phyloP scores from a whole-genome alignment of 1,284 basidiomycete genomes.

The Rhodotorula sp. region DNA sequence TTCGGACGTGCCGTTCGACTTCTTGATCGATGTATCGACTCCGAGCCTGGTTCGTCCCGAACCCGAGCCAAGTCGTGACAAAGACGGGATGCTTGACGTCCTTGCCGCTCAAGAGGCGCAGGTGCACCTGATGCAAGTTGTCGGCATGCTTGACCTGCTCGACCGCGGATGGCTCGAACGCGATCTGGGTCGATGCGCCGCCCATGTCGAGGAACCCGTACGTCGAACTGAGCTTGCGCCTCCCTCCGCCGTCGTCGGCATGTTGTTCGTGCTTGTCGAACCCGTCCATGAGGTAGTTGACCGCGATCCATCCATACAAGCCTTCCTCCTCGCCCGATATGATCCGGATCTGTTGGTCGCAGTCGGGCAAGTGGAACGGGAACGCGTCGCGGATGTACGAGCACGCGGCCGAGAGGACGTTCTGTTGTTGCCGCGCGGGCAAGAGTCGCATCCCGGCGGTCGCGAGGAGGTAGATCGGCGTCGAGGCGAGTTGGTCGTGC shows the following conservation, averaged over 20 bases:
- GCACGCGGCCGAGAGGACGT: slow-evolving; percentile 74
- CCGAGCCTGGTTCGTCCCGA: slow-evolving; percentile 92
- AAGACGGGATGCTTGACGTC: slow-evolving; percentile 90
- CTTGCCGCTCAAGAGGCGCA: slow-evolving; percentile 78
- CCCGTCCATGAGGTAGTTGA: slow-evolving; percentile 99
- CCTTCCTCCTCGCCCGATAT: slow-evolving; percentile 99
- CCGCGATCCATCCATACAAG: slow-evolving; percentile 96
- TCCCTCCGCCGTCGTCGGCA: slow-evolving; percentile 28
- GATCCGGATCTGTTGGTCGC: slow-evolving; percentile 84
- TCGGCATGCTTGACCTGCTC: slow-evolving; percentile 58
- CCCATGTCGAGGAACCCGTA: slow-evolving; percentile 99
- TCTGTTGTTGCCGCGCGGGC: slow-evolving; percentile 64
- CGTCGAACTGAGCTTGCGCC: slow-evolving; percentile 61
- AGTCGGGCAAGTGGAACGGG: slow-evolving; percentile 71
- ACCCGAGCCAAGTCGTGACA: slow-evolving; percentile 97
- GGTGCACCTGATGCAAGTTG: slow-evolving; percentile 72
- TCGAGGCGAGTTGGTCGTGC: slow-evolving; percentile 73
- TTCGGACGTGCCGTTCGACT: slow-evolving; percentile 53
- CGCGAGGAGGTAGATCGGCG: slow-evolving; percentile 89
- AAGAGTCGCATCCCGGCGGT: slow-evolving; percentile 97
- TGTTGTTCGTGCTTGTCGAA: slow-evolving; percentile 61
- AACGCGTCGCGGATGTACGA: slow-evolving; percentile 65
- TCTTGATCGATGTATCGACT: slow-evolving; percentile 79
- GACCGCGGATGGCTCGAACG: slow-evolving; percentile 73
- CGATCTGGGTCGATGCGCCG: slow-evolving; percentile 96